Evolutionary conservation across 2,329 filamentous ascomycete species (phyloP).

Genomic region (Sclerotiophoma versabilis): DNA sequence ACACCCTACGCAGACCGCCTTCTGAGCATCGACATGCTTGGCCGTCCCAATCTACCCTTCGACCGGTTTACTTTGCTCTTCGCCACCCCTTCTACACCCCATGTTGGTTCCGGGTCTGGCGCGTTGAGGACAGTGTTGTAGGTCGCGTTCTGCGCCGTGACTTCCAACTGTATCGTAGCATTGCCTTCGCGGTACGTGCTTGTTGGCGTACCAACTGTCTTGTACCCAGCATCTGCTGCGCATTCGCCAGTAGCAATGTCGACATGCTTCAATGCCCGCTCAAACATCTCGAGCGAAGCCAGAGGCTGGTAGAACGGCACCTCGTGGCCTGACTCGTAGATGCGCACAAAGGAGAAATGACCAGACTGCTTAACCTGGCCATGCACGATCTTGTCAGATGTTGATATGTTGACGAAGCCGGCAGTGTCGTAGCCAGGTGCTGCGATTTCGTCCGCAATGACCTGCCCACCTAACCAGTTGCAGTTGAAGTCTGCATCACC

Average conservation of each 20-base stretch:
- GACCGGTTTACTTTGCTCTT: slow-evolving; percentile 28
- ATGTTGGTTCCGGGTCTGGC: slow-evolving; percentile 49
- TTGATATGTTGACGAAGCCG: slow-evolving; percentile 58
- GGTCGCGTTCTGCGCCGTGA: slow-evolving; percentile 53
- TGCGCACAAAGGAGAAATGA: slow-evolving; percentile 59
- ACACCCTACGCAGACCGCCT: slow-evolving; percentile 14
- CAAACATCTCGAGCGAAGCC: slow-evolving; percentile 58
- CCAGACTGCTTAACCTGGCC: slow-evolving; percentile 62
- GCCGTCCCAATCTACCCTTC: slow-evolving; percentile 24
- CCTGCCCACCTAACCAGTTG: slow-evolving; percentile 57
- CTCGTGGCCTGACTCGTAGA: slow-evolving; percentile 60
- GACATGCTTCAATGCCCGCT: slow-evolving; percentile 55
- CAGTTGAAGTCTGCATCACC: slow-evolving; percentile 60
- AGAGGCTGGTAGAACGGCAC: slow-evolving; percentile 64
- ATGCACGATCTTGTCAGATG: slow-evolving; percentile 56
- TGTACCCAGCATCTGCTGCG: slow-evolving; percentile 35
- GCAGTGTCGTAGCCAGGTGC: slow-evolving; percentile 53
- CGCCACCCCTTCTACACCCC: slow-evolving; percentile 24
- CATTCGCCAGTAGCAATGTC: slow-evolving; percentile 60
- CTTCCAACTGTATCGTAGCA: slow-evolving; percentile 54
- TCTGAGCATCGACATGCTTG: slow-evolving; percentile 23
- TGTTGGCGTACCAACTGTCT: slow-evolving; percentile 44
- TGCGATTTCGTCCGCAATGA: slow-evolving; percentile 50
- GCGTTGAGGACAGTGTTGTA: slow-evolving; percentile 57
- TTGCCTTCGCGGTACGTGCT: slow-evolving; percentile 55